These are phyloP conservation scores for Tylopilus rubrobrunneus DNA, from an alignment of 768 basidiomycete species.

Conservation along the genomic window DNA sequence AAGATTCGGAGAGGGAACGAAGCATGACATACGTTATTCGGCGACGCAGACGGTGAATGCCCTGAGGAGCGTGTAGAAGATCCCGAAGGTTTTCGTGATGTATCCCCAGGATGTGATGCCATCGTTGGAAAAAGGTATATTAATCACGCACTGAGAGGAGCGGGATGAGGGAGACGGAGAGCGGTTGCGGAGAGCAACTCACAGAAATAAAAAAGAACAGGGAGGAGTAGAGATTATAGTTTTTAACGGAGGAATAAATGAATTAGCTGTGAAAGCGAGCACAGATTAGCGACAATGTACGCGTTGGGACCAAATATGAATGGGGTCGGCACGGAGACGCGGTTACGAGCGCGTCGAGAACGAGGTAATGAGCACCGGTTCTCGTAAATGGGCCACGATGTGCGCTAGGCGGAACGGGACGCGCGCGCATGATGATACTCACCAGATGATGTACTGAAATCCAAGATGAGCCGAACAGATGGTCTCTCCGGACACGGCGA, in stretches of 20 bases:
- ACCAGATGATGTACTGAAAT: constrained; percentile 31
- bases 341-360: constrained; percentile 29
- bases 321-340: constrained; percentile 29
- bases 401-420: constrained; percentile 22
- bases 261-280: constrained; percentile 32
- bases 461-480: constrained; percentile 19
- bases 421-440: constrained; percentile 31
- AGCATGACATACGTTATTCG: constrained; percentile 46
- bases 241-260: constrained; percentile 31
- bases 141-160: constrained; percentile 28
- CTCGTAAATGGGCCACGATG: constrained; percentile 34
- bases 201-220: constrained; percentile 28
- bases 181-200: constrained; percentile 15
- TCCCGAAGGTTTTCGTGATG: constrained; percentile 64
- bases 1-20: background rate
- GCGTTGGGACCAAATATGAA: constrained; percentile 20
- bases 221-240: constrained; percentile 30
- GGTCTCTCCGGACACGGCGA: constrained; percentile 16
- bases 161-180: constrained; percentile 14
- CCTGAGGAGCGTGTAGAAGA: constrained; percentile 63
- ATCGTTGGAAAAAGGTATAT: constrained; percentile 25
- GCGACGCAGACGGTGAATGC: constrained; percentile 60
- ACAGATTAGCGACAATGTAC: constrained; percentile 22
- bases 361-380: constrained; percentile 20
- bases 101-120: constrained; percentile 36